phyloP scores from a whole-genome alignment of 495 filamentous ascomycete species.

The Tuber umbilicatum region DNA sequence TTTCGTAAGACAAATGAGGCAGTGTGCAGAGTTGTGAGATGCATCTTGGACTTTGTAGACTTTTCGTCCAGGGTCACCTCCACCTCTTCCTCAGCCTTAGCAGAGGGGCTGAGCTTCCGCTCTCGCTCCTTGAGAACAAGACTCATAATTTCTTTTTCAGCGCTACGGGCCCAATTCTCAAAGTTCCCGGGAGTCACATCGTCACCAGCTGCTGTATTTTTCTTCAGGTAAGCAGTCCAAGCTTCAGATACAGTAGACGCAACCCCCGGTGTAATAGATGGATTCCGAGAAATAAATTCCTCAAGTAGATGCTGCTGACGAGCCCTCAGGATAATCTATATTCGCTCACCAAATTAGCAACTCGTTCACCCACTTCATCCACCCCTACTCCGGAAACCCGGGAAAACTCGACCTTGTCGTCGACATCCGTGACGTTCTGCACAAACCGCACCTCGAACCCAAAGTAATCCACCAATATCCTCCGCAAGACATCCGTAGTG shows the following conservation, averaged over 20 bases:
- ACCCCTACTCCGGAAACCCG: background rate
- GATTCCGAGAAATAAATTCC: constrained; percentile 32
- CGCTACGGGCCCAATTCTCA: constrained; percentile 19
- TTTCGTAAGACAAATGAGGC: constrained; percentile 54
- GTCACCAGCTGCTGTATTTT: constrained; percentile 55
- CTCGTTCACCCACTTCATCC: background rate
- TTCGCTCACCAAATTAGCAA: background rate
- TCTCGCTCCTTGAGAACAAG: constrained; percentile 33
- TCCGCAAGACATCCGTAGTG: constrained; percentile 81
- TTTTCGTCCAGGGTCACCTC: constrained; percentile 52
- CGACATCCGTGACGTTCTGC: constrained; percentile 92
- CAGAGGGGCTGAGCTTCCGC: constrained; percentile 7
- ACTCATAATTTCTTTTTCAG: constrained; percentile 18
- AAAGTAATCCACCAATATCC: constrained; percentile 82
- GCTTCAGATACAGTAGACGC: constrained; percentile 57
- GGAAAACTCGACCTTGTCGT: constrained; percentile 63
- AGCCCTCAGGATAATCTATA: constrained; percentile 73
- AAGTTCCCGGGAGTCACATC: constrained; percentile 23
- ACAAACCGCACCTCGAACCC: constrained; percentile 81
- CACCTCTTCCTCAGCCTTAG: constrained; percentile 20
- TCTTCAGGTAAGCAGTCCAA: constrained; percentile 64
- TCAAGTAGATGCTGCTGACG: constrained; percentile 72
- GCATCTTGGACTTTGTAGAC: constrained; percentile 88
- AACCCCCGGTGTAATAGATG: constrained; percentile 39
- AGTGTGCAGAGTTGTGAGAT: constrained; percentile 66